phyloP scores from a whole-genome alignment of 129 eudicot species.

The Artemisia argyi region DNA sequence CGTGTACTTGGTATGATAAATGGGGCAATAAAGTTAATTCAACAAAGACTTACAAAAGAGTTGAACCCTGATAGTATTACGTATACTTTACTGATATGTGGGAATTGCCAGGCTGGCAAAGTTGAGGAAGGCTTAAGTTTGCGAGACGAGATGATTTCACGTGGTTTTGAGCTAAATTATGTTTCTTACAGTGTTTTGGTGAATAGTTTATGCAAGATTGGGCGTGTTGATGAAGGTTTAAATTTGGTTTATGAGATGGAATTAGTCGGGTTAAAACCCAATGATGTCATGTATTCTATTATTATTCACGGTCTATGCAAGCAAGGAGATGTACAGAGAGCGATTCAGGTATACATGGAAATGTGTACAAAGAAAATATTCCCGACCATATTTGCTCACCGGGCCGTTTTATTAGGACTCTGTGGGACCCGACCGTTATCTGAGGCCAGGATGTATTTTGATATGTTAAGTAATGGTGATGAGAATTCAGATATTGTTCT shows the following conservation, averaged over 20 bases:
- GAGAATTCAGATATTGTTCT: constrained; percentile 49
- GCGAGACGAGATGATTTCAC: constrained; percentile 67
- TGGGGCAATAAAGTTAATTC: constrained; percentile 44
- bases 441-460: constrained; percentile 71
- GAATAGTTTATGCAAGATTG: constrained; percentile 68
- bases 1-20: constrained; percentile 57
- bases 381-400: constrained; percentile 41
- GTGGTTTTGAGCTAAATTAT: constrained; percentile 45
- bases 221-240: constrained; percentile 57
- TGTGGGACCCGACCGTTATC: constrained; percentile 46
- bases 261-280: constrained; percentile 51
- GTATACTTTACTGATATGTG: constrained; percentile 62
- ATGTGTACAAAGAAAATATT: constrained; percentile 47
- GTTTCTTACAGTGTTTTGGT: constrained; percentile 61
- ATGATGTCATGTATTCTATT: constrained; percentile 62
- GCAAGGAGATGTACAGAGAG: constrained; percentile 61
- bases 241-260: constrained; percentile 60
- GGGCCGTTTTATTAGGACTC: constrained; percentile 52
- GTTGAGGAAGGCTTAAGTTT: constrained; percentile 56
- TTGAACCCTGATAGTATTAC: constrained; percentile 51
- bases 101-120: constrained; percentile 69
- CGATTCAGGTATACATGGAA: constrained; percentile 53
- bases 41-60: constrained; percentile 48
- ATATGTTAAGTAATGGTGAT: constrained; percentile 34
- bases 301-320: constrained; percentile 76